Base-by-base conservation (phyloP, 2,329 filamentous ascomycete genomes). In the Sarocladiaceae sp. region DNA sequence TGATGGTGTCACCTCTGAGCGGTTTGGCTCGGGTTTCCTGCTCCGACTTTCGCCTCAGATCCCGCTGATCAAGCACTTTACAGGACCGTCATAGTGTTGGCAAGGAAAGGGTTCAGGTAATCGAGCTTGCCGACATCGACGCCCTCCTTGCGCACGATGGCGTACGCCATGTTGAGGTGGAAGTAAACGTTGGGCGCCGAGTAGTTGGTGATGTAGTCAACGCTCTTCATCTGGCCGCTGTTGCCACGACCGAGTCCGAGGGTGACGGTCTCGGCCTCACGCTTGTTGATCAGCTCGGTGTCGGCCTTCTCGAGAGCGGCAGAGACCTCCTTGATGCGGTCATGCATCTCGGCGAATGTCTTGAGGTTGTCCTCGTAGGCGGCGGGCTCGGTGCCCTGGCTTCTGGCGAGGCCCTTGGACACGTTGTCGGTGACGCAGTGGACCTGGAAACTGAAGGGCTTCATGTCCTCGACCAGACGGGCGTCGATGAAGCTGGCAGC, bases 151-250 rank as follows among this genome's bases (percentile, higher is more conserved):
- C 82, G 67, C 56, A 85, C 55, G 45, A 85, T 77, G 18, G 60
- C 66, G 62, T 85, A 85, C 9, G 76, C 68, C 11, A 70, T 80
- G 3, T 60, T 69, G 12, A 76, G 51, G 56, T 85, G 82, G 61
- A 85, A 86, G 64, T 70, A 82, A 52, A 83, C 60, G 54, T 84
- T 82, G 18, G 81, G 79, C 33, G 80, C 45, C 3, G 62, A 67
- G 57, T 71, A 78, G 3, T 61, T 61, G 32, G 61, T 55, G 18
- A 76, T 54, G 55, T 77, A 83, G 2, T 64, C 59, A 35, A 51
- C 23, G 39, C 51, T 55, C 27, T 51, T 46, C 40, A 63, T 44
- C 32, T 54, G 29, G n/a, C 43, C 54, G n/a, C 43, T 49, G 47
- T 55, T 59, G 27, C 50, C 49, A 15, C 55, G 51, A 2, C 63